phyloP scores from a whole-genome alignment of 1,139 yeast species.

The Suhomyces chickasaworum region DNA sequence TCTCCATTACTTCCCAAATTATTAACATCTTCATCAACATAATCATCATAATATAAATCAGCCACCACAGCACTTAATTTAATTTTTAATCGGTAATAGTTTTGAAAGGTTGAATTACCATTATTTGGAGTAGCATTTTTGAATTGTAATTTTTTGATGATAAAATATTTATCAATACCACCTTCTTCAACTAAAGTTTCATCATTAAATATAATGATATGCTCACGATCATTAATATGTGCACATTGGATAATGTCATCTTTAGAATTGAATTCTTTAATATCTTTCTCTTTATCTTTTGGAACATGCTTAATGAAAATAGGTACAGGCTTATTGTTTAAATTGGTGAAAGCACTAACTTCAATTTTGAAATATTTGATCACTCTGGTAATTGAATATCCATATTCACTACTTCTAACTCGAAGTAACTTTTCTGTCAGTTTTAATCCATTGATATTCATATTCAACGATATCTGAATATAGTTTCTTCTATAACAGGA shows the following conservation, averaged over 20 bases:
- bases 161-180: constrained; percentile 36
- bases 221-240: constrained; percentile 29
- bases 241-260: constrained; percentile 25
- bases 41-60: constrained; percentile 45
- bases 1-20: constrained; percentile 11
- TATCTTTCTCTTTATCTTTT: constrained; percentile 27
- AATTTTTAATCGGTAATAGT: constrained; percentile 54
- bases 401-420: constrained; percentile 39
- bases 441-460: constrained; percentile 37
- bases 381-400: constrained; percentile 38
- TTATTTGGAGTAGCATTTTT: constrained; percentile 66
- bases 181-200: constrained; percentile 25
- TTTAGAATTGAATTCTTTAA: not conserved
- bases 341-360: constrained; percentile 39
- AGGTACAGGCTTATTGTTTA: constrained; percentile 35
- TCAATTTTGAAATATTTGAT: constrained; percentile 46
- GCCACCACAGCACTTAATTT: constrained; percentile 50
- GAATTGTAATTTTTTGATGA: constrained; percentile 53
- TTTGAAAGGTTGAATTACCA: constrained; percentile 58
- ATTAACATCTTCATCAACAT: constrained; percentile 34
- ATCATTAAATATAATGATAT: constrained; percentile 35
- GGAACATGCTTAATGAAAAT: constrained; percentile 32
- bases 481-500: constrained; percentile 51
- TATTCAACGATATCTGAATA: constrained; percentile 40
- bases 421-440: constrained; percentile 31